A percentile compares a stretch with the other conserved stretches of the same genome.
Evolutionary conservation across 352 stramenopile genomes (phyloP).

Genomic region (Globisporangium iwayamae): DNA sequence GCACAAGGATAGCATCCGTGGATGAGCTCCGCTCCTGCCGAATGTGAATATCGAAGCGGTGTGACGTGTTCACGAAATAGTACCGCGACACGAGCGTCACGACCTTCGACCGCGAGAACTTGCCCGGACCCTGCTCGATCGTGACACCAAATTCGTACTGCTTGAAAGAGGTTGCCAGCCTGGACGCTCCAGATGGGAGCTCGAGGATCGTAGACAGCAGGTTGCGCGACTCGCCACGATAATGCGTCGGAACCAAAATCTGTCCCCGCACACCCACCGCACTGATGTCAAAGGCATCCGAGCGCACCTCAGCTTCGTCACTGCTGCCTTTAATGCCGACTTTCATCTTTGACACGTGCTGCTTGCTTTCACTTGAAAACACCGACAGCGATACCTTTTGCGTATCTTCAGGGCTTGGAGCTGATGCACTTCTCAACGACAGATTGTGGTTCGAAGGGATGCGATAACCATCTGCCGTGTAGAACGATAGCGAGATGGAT

Average conservation of each 20-base stretch:
- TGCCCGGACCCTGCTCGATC: slow-evolving; percentile 75
- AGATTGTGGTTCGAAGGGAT: slow-evolving; percentile 44
- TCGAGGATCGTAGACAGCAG: slow-evolving; percentile 54
- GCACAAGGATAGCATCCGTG: slow-evolving; percentile 30
- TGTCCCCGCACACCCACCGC: slow-evolving; percentile 72
- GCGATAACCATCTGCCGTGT: slow-evolving; percentile 57
- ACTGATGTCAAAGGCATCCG: slow-evolving; percentile 74
- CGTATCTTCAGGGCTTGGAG: neutral
- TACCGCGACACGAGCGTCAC: slow-evolving; percentile 80
- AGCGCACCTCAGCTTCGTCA: slow-evolving; percentile 52
- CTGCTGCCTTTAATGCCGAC: slow-evolving; percentile 51
- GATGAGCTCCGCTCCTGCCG: slow-evolving; percentile 51
- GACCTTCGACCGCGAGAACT: slow-evolving; percentile 73
- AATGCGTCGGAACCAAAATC: slow-evolving; percentile 55
- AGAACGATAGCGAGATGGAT: slow-evolving; percentile 63
- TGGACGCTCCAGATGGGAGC: slow-evolving; percentile 16
- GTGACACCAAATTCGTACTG: slow-evolving; percentile 85
- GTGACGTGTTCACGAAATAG: slow-evolving; percentile 77
- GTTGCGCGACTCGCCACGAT: slow-evolving; percentile 34
- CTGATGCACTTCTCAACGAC: slow-evolving; percentile 22
- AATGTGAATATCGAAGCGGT: slow-evolving; percentile 59
- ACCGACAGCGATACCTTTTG: slow-evolving; percentile 56
- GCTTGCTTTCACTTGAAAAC: slow-evolving; percentile 64
- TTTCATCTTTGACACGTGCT: slow-evolving; percentile 70
- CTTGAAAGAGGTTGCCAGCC: slow-evolving; percentile 38